These are phyloP conservation scores for Saccharum spontaneum DNA, from an alignment of 176 grass and related monocot genomes.

Conservation along the genomic window DNA sequence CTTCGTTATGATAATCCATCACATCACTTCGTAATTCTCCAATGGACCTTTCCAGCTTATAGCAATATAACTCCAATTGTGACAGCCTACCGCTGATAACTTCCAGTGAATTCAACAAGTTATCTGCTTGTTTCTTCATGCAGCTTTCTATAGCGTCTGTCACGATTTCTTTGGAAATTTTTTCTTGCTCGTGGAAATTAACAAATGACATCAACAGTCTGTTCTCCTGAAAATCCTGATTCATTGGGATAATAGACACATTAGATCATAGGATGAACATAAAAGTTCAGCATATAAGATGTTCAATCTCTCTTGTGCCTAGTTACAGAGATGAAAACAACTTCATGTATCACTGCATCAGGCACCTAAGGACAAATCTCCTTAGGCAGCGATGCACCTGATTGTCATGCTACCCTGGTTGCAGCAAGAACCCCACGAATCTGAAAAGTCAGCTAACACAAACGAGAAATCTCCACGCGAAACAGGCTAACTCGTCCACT, in stretches of 20 bases:
- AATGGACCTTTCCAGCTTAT: constrained; percentile 84
- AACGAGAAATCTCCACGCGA: neutral
- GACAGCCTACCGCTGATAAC: constrained; percentile 82
- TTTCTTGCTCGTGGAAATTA: constrained; percentile 78
- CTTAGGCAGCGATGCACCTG: neutral
- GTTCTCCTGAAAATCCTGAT: constrained; percentile 68
- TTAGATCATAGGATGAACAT: neutral
- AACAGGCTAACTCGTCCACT: neutral
- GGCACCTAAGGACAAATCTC: neutral
- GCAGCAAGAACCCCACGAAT: neutral
- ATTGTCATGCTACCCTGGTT: neutral
- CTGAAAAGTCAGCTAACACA: neutral
- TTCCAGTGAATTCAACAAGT: constrained; percentile 73
- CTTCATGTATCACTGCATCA: neutral
- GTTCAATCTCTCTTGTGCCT: neutral
- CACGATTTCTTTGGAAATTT: constrained; percentile 53
- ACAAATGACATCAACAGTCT: constrained; percentile 64
- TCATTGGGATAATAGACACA: neutral
- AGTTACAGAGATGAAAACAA: neutral
- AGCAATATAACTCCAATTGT: constrained; percentile 82
- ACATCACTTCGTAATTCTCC: constrained; percentile 82
- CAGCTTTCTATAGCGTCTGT: constrained; percentile 74
- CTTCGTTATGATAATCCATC: constrained; percentile 68
- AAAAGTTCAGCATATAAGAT: neutral
- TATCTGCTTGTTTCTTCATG: constrained; percentile 98